Evolutionary conservation across 2,329 filamentous ascomycete genomes (phyloP).

Genomic region (Aspergillus tanneri): DNA sequence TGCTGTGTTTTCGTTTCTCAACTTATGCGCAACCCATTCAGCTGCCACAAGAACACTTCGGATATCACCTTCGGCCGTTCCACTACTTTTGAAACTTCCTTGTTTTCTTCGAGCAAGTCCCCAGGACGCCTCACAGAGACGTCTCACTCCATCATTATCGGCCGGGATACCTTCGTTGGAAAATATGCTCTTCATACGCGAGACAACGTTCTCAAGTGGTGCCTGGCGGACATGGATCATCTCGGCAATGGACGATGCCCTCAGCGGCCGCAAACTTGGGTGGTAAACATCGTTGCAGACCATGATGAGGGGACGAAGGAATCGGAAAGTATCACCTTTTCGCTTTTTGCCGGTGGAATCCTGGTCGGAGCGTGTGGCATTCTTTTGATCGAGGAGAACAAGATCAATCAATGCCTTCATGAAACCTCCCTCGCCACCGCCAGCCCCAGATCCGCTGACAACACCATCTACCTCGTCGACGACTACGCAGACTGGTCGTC

Average conservation of each 20-base stretch:
- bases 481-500: slow-evolving; percentile 85
- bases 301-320: slow-evolving; percentile 83
- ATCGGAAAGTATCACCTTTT: slow-evolving; percentile 81
- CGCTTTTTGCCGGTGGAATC: slow-evolving; percentile 46
- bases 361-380: slow-evolving; percentile 49
- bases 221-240: slow-evolving; percentile 90
- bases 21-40: slow-evolving; percentile 64
- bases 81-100: slow-evolving; percentile 43
- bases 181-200: slow-evolving; percentile 78
- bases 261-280: slow-evolving; percentile 77
- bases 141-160: slow-evolving; percentile 84
- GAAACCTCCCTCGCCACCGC: slow-evolving; percentile 82
- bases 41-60: slow-evolving; percentile 63
- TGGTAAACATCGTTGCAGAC: slow-evolving; percentile 99
- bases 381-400: slow-evolving; percentile 81
- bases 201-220: slow-evolving; percentile 78
- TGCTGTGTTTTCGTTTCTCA: slow-evolving; percentile 47
- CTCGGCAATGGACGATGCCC: slow-evolving; percentile 82
- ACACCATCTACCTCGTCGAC: slow-evolving; percentile 98
- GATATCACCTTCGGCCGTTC: slow-evolving; percentile 56
- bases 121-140: slow-evolving; percentile 65
- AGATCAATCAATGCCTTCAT: slow-evolving; percentile 93
- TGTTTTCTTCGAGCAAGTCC: slow-evolving; percentile 61
- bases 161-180: slow-evolving; percentile 84
- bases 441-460: slow-evolving; percentile 71